phyloP scores from a whole-genome alignment of 2,329 filamentous ascomycete species.

The Botrytis hyacinthi region DNA sequence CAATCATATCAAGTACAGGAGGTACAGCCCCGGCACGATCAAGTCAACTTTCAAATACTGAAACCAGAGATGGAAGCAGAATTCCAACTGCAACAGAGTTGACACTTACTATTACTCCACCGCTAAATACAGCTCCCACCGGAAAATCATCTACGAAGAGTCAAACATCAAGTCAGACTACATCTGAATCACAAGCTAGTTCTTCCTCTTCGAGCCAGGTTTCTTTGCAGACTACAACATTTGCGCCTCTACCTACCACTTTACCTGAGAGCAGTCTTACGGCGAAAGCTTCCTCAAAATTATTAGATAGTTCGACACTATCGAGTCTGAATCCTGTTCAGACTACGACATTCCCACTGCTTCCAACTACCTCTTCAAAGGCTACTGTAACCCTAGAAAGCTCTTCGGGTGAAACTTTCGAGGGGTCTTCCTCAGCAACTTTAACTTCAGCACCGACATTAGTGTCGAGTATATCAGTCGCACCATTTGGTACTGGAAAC shows the following conservation, averaged over 20 bases:
- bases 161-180: background rate
- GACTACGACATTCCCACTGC: background rate
- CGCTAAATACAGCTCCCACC: background rate
- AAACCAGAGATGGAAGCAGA: background rate
- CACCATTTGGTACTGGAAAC: background rate
- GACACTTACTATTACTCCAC: background rate
- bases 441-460: background rate
- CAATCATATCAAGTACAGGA: background rate
- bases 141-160: background rate
- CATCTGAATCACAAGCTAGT: background rate
- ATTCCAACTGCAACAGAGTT: background rate
- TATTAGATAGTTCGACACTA: background rate
- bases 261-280: background rate
- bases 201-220: background rate
- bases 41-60: background rate
- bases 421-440: background rate
- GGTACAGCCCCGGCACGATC: background rate
- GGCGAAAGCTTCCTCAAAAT: background rate
- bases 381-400: background rate
- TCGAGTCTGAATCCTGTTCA: background rate
- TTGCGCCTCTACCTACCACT: background rate
- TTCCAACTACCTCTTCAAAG: background rate
- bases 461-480: background rate
- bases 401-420: background rate
- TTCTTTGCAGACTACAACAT: background rate